Base-by-base conservation (phyloP, 305 asterid species). In the Striga hermonthica region DNA sequence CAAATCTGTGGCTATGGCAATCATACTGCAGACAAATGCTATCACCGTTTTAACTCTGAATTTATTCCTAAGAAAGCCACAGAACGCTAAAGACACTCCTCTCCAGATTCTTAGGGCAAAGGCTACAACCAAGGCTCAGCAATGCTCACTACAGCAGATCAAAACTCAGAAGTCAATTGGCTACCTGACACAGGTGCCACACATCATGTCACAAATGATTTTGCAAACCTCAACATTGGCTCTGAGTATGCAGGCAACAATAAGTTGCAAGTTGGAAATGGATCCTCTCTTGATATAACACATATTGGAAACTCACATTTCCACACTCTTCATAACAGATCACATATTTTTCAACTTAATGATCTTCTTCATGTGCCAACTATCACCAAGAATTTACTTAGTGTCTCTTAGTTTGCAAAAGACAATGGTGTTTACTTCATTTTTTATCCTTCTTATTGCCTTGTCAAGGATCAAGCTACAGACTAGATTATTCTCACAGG, bases 391-490 rank as follows among this genome's bases (percentile, higher is more conserved):
- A n/a, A n/a, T n/a, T n/a, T n/a, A n/a, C n/a, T n/a, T n/a, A n/a
- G n/a, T n/a, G n/a, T n/a, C n/a, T n/a, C n/a, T n/a, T n/a, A n/a
- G n/a, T n/a, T n/a, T n/a, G n/a, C n/a, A n/a, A n/a, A n/a, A n/a
- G n/a, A n/a, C n/a, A n/a, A n/a, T n/a, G n/a, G n/a, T n/a, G n/a
- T n/a, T n/a, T n/a, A n/a, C n/a, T n/a, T n/a, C n/a, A n/a, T n/a
- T n/a, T n/a, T n/a, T n/a, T n/a, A n/a, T n/a, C n/a, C n/a, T n/a
- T n/a, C n/a, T n/a, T n/a, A n/a, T n/a, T n/a, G n/a, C n/a, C n/a
- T n/a, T n/a, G 53, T 47, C 6, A 47, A 47, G 53, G 53, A 47
- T 47, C 53, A 47, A n/a, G 53, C 12, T 47, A 10, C 56, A 50
- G 7, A 6, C 4, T 28, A 13, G 8, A 9, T 12, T 4, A 6